A percentile compares a stretch with the other conserved stretches of the same genome.
These are phyloP conservation scores for Candolleomyces efflorescens DNA, from an alignment of 768 basidiomycete species.

Conservation along the genomic window DNA sequence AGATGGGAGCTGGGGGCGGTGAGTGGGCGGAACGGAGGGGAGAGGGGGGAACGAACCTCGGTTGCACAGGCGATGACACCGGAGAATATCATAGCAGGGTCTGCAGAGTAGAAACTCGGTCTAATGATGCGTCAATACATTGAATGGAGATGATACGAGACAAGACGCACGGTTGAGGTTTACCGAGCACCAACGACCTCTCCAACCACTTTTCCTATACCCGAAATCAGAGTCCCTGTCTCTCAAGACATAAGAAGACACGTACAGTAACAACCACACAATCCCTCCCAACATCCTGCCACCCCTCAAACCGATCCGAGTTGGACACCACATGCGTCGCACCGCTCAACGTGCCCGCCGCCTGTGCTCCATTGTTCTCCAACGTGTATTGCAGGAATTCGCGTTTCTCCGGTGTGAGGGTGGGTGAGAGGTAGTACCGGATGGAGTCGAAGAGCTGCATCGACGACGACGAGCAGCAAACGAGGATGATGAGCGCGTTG, in stretches of 20 bases:
- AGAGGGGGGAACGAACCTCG: constrained; percentile 41
- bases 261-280: constrained; percentile 35
- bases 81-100: constrained; percentile 78
- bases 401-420: constrained; percentile 37
- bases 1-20: constrained; percentile 42
- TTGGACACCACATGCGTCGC: constrained; percentile 48
- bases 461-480: background rate
- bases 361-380: constrained; percentile 45
- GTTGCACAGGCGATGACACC: constrained; percentile 71
- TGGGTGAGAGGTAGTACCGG: constrained; percentile 45
- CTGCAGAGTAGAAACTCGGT: constrained; percentile 64
- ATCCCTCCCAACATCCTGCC: constrained; percentile 34
- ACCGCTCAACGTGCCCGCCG: constrained; percentile 27
- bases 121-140: constrained; percentile 22
- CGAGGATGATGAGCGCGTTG: background rate
- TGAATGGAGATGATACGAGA: background rate
- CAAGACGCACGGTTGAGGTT: constrained; percentile 43
- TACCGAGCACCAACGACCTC: constrained; percentile 53
- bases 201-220: constrained; percentile 66
- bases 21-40: background rate
- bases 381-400: constrained; percentile 46
- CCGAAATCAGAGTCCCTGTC: background rate
- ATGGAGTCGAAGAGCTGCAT: constrained; percentile 35
- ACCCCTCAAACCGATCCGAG: constrained; percentile 52
- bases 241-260: background rate